Base-by-base conservation (phyloP, 345 rosid species). In the Salix koriyanagi region DNA sequence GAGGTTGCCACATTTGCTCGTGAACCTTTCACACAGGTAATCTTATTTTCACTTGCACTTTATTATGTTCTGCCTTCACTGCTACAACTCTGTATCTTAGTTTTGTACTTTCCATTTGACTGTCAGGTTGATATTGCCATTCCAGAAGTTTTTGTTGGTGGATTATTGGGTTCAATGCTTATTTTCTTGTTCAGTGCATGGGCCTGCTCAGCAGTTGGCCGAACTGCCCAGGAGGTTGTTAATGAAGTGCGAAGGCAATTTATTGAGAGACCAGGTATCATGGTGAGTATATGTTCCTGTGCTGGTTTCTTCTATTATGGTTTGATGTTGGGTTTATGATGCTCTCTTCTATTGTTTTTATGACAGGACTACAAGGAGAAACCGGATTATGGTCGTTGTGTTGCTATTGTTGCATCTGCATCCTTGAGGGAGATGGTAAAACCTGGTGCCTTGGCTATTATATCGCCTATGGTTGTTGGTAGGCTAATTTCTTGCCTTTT, bases 161-260 rank as follows among this genome's bases (percentile, higher is more conserved):
- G 99, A 72, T 83, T 96, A 82, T 83, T 96, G 84, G 99, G 99
- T 32, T 86, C 99, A 34, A 94, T 94, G 99, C 98, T 94, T 80
- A 96, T 96, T 71, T 96, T 83, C 87, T 84, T 96, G 75, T 94
- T 96, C 76, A 96, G 98, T 84, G 97, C 91, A 76, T 93, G 95
- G 97, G 97, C 98, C 66, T 96, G 99, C 75, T 83, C 98, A 42
- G 98, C 98, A 52, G 98, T 96, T 75, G 98, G 99, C 74, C 88
- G 91, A 84, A 96, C 98, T 83, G 99, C 99, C 52, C 99, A 96
- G 85, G 99, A 96, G 89, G 99, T 96, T 81, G 99, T 94, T 69
- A 90, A 93, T 72, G 99, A 96, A 94, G 98, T 96, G 70, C 88
- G 99, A 87, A 87, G 98, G 83, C 99, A 96, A 72, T 96, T 96